Base-by-base conservation (phyloP, 352 stramenopile genomes). In the Phytophthora ohioensis region DNA sequence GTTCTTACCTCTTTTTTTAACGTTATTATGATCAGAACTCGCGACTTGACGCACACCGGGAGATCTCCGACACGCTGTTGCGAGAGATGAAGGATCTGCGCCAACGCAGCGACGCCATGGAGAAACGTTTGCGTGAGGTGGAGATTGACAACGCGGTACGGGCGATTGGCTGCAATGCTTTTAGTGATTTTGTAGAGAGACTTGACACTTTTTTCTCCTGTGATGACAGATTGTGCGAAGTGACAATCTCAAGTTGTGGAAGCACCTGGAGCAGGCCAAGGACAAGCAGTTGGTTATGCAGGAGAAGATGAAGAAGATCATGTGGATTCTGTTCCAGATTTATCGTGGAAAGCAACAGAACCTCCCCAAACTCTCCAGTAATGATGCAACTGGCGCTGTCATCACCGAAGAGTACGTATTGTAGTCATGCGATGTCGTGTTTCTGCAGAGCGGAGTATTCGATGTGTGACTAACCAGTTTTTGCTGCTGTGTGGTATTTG, bases 261-360 rank as follows among this genome's bases (percentile, higher is more conserved):
- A 96, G 56, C 87, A 95, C 52, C 61, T 95, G 13, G 88, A 94
- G 64, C 69, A 82, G 0, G 85, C 90, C 41, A 95, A 96, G 66
- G 88, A 96, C 69, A 95, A 95, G 57, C 90, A 96, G 71, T 59
- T 95, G 68, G 81, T 95, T 42, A 96, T 96, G 90, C 88, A 96
- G 60, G 88, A 94, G 60, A 96, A 96, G 69, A 93, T 96, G 76
- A 95, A 96, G 76, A 96, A 96, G 77, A 96, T 96, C 61, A 92
- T 96, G 84, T 96, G 88, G 88, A 93, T 96, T 32, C 60, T 96
- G 47, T 96, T 93, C 64, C 88, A 96, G 73, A 95, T 96, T 71
- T 96, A 96, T 71, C 87, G 89, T 7, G 85, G 86, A 62, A 96
- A 96, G 56, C 85, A 93, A 42, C 76, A 79, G 27, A 80, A 76